phyloP scores from a whole-genome alignment of 2,329 filamentous ascomycete species.

The Diaporthe ilicicola region DNA sequence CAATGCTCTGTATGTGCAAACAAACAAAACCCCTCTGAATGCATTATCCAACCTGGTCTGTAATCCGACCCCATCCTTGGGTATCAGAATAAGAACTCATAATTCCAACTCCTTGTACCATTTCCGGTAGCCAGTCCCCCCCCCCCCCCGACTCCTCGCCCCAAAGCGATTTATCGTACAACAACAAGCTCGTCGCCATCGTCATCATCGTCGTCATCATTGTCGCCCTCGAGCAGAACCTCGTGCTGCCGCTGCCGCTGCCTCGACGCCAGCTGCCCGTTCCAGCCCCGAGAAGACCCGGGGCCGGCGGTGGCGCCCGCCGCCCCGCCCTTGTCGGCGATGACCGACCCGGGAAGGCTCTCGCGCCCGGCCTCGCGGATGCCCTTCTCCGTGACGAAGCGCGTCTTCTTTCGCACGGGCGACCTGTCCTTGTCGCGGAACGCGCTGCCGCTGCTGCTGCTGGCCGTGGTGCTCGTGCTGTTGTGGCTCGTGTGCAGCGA shows the following conservation, averaged over 20 bases:
- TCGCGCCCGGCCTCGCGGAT: slow-evolving; percentile 81
- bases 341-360: slow-evolving; percentile 56
- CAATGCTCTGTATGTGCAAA: slow-evolving; percentile 19
- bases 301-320: not conserved
- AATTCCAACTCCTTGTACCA: slow-evolving; percentile 4
- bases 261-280: not conserved
- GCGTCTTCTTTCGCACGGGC: slow-evolving; percentile 75
- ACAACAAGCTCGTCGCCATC: slow-evolving; percentile 55
- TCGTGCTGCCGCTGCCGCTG: slow-evolving; percentile 38
- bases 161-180: slow-evolving; percentile 42
- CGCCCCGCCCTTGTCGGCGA: slow-evolving; percentile 1
- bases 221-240: slow-evolving; percentile 47
- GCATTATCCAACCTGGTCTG: not conserved
- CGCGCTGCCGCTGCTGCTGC: slow-evolving; percentile 34
- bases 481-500: slow-evolving; percentile 28
- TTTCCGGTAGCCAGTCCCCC: not conserved
- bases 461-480: slow-evolving; percentile 42
- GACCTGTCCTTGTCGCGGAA: slow-evolving; percentile 42
- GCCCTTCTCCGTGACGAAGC: slow-evolving; percentile 81
- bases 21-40: slow-evolving; percentile 5
- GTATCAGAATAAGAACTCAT: not conserved
- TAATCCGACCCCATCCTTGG: not conserved
- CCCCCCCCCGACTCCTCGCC: not conserved
- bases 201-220: slow-evolving; percentile 58
- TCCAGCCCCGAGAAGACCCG: not conserved